Evolutionary conservation across 305 asterid species (phyloP).

Genomic region (Lippia alba): DNA sequence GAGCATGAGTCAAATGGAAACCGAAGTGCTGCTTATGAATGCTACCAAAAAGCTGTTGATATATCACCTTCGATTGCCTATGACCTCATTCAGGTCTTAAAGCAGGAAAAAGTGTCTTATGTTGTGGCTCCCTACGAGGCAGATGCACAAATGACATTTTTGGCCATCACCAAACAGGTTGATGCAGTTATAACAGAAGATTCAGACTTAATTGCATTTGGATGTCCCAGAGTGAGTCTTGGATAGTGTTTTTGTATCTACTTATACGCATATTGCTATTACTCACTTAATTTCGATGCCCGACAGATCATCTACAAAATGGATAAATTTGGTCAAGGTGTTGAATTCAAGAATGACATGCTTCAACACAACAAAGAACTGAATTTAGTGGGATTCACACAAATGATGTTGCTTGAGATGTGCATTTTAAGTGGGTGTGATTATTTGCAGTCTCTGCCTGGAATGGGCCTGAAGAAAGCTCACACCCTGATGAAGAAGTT

Average conservation of each 20-base stretch:
- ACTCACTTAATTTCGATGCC: slow-evolving; percentile 33
- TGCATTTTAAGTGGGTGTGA: slow-evolving; percentile 98
- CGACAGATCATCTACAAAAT: slow-evolving; percentile 90
- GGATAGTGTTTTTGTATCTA: slow-evolving; percentile 1
- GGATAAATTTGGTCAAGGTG: slow-evolving; percentile 99
- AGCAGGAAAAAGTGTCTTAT: slow-evolving; percentile 67
- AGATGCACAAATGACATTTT: slow-evolving; percentile 94
- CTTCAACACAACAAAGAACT: slow-evolving; percentile 78
- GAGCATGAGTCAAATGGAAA: slow-evolving; percentile 96
- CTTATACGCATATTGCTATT: slow-evolving; percentile 17
- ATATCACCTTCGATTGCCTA: slow-evolving; percentile 93
- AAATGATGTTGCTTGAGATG: slow-evolving; percentile 93
- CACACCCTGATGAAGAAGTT: slow-evolving; percentile 79
- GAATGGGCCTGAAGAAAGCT: slow-evolving; percentile 96
- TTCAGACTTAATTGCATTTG: slow-evolving; percentile 88
- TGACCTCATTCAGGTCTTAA: slow-evolving; percentile 88
- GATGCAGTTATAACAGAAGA: slow-evolving; percentile 97
- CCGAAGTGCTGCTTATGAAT: slow-evolving; percentile 82
- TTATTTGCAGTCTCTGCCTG: slow-evolving; percentile 91
- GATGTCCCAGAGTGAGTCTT: slow-evolving; percentile 92
- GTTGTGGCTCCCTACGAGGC: slow-evolving; percentile 99
- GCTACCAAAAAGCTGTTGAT: slow-evolving; percentile 97
- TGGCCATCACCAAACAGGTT: slow-evolving; percentile 79
- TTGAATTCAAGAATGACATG: slow-evolving; percentile 67
- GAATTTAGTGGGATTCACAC: slow-evolving; percentile 75